Percentiles rank a stretch among this genome's conserved stretches.
These are phyloP conservation scores for Noccaea caerulescens DNA, from an alignment of 345 rosid genomes.

Conservation along the genomic window DNA sequence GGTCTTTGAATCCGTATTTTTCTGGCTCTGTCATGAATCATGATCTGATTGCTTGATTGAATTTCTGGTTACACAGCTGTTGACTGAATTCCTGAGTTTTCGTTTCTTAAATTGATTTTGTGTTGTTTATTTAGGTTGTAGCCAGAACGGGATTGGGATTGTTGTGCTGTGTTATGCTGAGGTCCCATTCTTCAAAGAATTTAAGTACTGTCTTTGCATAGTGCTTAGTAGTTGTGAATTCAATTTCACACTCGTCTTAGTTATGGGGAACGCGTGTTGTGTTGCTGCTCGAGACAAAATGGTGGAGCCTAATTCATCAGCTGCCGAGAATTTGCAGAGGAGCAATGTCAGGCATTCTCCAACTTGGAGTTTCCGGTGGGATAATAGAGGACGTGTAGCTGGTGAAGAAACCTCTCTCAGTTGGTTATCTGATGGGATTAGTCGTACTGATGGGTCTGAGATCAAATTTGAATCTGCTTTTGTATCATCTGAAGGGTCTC, in stretches of 20 bases:
- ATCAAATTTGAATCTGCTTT: conserved; percentile 60
- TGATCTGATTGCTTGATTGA: not conserved
- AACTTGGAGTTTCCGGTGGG: conserved; percentile 95
- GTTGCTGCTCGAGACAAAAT: conserved; percentile 92
- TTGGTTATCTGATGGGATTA: conserved; percentile 71
- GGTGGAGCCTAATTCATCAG: conserved; percentile 58
- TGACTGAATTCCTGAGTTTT: conserved; percentile 9
- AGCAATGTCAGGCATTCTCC: conserved; percentile 85
- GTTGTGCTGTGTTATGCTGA: conserved; percentile 21
- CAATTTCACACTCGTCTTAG: not conserved
- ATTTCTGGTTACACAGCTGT: conserved; percentile 8
- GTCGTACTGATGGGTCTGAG: conserved; percentile 58
- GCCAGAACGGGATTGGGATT: not conserved
- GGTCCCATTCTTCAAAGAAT: not conserved
- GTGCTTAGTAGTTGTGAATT: conserved; percentile 10
- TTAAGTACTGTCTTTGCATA: conserved; percentile 10
- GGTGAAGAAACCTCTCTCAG: conserved; percentile 82
- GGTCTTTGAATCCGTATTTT: not conserved
- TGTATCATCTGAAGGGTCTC: conserved; percentile 75
- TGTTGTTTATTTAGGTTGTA: conserved; percentile 4
- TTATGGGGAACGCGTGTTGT: conserved; percentile 96
- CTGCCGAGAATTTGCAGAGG: conserved; percentile 64
- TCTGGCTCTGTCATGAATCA: conserved; percentile 1
- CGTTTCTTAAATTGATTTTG: not conserved
- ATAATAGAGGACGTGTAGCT: conserved; percentile 91